Evolutionary conservation across 306 rosid species (phyloP).

Genomic region (Erythrophleum fordii): DNA sequence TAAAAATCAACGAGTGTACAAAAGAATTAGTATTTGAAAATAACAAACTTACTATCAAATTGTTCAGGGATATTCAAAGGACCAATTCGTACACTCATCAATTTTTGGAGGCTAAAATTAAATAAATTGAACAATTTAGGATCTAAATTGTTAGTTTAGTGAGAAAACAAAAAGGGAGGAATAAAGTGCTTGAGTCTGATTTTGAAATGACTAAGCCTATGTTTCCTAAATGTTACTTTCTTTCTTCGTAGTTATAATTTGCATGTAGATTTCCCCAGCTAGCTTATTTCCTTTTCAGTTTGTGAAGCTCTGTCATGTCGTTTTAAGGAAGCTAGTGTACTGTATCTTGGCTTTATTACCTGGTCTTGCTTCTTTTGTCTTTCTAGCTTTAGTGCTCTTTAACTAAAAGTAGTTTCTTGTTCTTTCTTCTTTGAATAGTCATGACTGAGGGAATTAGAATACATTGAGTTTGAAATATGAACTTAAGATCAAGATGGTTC

Average conservation of each 20-base stretch:
- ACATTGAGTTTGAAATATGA: neutral
- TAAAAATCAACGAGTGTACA: no score
- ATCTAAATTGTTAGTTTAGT: no score
- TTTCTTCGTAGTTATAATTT: slow-evolving; percentile 12
- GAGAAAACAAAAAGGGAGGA: neutral
- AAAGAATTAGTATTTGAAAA: no score
- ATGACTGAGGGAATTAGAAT: neutral
- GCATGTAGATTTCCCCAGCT: slow-evolving; percentile 21
- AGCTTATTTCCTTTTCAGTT: neutral
- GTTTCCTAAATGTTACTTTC: no score
- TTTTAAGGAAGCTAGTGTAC: slow-evolving; percentile 10
- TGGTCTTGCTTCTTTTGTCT: slow-evolving; percentile 21
- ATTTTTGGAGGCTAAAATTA: no score
- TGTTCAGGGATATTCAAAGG: no score
- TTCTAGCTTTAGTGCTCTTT: slow-evolving; percentile 2
- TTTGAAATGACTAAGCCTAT: slow-evolving; percentile 38
- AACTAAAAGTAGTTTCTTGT: neutral
- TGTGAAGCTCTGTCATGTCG: slow-evolving; percentile 28
- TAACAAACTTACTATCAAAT: no score
- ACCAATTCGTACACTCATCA: no score
- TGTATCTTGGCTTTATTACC: slow-evolving; percentile 12
- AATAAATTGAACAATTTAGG: no score
- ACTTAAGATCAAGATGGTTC: slow-evolving; percentile 3
- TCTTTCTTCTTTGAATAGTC: neutral
- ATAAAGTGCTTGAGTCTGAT: slow-evolving; percentile 32